These are phyloP conservation scores for Lasiodiplodia hormozganensis DNA, from an alignment of 2,329 filamentous ascomycete species.

Conservation along the genomic window DNA sequence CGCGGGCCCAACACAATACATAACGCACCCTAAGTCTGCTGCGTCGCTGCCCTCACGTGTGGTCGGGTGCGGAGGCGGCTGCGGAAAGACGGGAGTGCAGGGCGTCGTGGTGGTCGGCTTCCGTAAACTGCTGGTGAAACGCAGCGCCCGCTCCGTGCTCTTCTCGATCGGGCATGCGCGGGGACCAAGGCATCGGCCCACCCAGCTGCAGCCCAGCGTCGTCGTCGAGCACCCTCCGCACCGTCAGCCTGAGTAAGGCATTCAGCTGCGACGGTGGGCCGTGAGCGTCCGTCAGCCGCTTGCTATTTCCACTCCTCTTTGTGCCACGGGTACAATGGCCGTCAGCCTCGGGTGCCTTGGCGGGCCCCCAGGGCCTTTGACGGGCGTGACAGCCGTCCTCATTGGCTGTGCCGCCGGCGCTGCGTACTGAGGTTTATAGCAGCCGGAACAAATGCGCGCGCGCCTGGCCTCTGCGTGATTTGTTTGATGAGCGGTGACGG, in stretches of 20 bases:
- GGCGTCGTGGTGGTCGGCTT: background rate
- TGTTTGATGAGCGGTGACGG: slow-evolving; percentile 28
- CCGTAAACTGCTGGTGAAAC: slow-evolving; percentile 26
- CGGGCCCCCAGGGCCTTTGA: slow-evolving; percentile 11
- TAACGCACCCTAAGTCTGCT: background rate
- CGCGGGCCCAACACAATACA: background rate
- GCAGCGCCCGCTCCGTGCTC: slow-evolving; percentile 24
- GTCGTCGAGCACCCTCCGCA: too few relatives aligned
- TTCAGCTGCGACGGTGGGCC: background rate
- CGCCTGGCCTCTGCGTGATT: slow-evolving; percentile 25
- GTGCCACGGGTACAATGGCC: slow-evolving; percentile 24
- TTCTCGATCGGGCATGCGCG: slow-evolving; percentile 25
- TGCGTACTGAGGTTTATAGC: slow-evolving; percentile 23
- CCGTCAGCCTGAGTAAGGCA: slow-evolving; percentile 19
- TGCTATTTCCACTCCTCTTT: slow-evolving; percentile 22
- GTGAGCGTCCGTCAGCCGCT: slow-evolving; percentile 14
- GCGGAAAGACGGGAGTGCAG: slow-evolving; percentile 17
- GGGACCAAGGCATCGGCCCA: slow-evolving; percentile 10
- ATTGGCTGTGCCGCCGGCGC: slow-evolving; percentile 12
- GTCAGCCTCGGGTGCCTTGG: slow-evolving; percentile 29
- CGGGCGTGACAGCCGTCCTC: slow-evolving; percentile 9
- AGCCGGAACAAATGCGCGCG: slow-evolving; percentile 27
- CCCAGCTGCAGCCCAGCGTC: background rate
- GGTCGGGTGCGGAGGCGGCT: slow-evolving; percentile 5
- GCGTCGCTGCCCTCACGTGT: slow-evolving; percentile 6